A percentile compares a stretch with the other conserved stretches of the same genome.
Conservation (phyloP, 73 alveolate species). For the Paramecium sexaurelia region DNA sequence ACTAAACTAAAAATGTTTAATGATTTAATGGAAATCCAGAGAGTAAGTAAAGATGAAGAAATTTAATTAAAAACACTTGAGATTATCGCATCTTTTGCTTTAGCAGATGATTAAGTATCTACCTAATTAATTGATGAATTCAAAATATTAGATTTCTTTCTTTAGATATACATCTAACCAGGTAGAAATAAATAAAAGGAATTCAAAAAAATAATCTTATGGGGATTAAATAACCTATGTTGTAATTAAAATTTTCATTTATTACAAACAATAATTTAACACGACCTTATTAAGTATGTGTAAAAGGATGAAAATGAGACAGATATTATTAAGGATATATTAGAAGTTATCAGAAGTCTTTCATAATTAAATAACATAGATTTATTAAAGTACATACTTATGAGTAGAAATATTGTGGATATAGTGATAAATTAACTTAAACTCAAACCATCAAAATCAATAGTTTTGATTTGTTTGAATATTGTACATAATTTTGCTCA, state of each 20-base stretch:
- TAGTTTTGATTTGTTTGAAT: neutral
- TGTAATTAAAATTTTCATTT: neutral
- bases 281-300: neutral
- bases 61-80: neutral
- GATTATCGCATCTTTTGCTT: neutral
- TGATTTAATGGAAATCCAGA: neutral
- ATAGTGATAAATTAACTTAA: neutral
- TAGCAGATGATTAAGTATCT: conserved; percentile 9
- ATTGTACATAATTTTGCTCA: neutral
- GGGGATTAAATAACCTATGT: conserved; percentile 10
- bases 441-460: neutral
- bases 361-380: neutral
- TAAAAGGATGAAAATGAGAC: neutral
- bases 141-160: neutral
- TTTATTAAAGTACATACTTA: neutral
- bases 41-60: neutral
- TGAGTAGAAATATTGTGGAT: neutral
- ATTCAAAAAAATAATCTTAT: conserved; percentile 1
- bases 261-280: neutral
- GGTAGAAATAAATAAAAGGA: neutral
- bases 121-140: neutral
- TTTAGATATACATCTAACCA: conserved; percentile 18
- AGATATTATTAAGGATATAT: neutral
- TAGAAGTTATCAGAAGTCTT: neutral
- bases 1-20: neutral